A percentile compares a stretch with the other conserved stretches of the same genome.
These are phyloP conservation scores for Xerocomellus dryophilus DNA, from an alignment of 768 basidiomycete species.

Conservation along the genomic window DNA sequence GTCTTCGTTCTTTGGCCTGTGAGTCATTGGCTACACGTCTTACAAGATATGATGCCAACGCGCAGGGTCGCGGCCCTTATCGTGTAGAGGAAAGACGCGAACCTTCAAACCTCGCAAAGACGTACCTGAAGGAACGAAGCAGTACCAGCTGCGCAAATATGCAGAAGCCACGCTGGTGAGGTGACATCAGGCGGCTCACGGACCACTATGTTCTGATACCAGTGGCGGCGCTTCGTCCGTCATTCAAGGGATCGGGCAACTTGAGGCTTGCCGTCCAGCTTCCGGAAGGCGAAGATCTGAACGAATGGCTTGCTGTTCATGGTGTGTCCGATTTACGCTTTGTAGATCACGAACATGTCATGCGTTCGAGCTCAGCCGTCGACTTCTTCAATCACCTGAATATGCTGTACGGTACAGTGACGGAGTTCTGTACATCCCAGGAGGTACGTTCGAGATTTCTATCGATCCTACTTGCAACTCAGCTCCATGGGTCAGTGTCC, in stretches of 20 bases:
- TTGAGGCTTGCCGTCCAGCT: conserved; percentile 86
- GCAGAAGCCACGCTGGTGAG: conserved; percentile 89
- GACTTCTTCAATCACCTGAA: conserved; percentile 99
- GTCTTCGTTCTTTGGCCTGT: conserved; percentile 91
- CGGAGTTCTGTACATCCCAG: conserved; percentile 94
- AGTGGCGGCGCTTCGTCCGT: background rate
- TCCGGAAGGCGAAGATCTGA: conserved; percentile 94
- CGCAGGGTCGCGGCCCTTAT: conserved; percentile 8
- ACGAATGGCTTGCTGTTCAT: conserved; percentile 99
- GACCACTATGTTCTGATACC: conserved; percentile 12
- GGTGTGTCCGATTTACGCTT: conserved; percentile 47
- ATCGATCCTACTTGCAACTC: conserved; percentile 7
- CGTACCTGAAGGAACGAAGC: conserved; percentile 93
- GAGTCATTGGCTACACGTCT: conserved; percentile 33
- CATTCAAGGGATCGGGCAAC: conserved; percentile 86
- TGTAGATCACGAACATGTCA: background rate
- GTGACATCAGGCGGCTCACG: background rate
- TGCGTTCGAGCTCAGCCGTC: conserved; percentile 59
- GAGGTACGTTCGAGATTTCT: conserved; percentile 53
- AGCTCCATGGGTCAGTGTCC: conserved; percentile 58
- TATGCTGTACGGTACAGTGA: conserved; percentile 98
- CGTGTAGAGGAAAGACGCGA: conserved; percentile 78
- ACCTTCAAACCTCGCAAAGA: conserved; percentile 97
- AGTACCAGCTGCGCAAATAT: conserved; percentile 97
- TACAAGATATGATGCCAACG: conserved; percentile 10